Conservation (phyloP, 164 flowering plant species). For the Macadamia tetraphylla region DNA sequence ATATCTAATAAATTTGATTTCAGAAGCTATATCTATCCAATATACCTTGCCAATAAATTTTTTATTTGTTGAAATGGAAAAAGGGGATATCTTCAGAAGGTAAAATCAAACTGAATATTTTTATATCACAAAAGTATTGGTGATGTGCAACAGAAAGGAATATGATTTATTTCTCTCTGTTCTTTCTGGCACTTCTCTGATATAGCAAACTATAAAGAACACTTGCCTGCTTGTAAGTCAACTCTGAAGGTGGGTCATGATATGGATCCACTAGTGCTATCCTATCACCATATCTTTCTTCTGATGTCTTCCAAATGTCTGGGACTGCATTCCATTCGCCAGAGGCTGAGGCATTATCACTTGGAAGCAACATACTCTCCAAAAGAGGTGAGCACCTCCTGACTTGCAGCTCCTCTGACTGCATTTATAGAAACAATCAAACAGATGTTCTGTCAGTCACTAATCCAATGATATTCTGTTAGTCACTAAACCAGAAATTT, state of each 20-base stretch:
- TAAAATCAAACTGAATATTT: too few relatives aligned
- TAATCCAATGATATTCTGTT: background rate
- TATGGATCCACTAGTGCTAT: conserved; percentile 78
- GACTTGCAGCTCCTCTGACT: conserved; percentile 44
- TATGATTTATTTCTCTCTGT: background rate
- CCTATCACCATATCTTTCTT: conserved; percentile 76
- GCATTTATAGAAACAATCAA: conserved; percentile 6
- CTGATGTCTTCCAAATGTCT: conserved; percentile 84
- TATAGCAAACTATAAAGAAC: background rate
- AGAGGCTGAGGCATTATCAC: conserved; percentile 26
- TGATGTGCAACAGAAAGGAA: too few relatives aligned
- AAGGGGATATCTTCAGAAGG: background rate
- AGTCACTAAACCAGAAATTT: background rate
- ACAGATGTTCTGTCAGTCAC: background rate
- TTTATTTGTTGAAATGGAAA: background rate
- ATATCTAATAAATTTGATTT: too few relatives aligned
- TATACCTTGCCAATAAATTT: too few relatives aligned
- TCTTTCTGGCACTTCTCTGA: background rate
- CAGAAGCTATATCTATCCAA: background rate
- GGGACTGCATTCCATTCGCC: conserved; percentile 75
- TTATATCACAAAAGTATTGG: too few relatives aligned
- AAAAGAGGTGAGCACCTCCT: conserved; percentile 69
- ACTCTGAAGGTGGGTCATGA: conserved; percentile 73
- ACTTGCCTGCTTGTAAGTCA: conserved; percentile 82
- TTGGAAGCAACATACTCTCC: conserved; percentile 40